Base-by-base conservation (phyloP, 1,284 basidiomycete species). In the Trametes hirsuta region DNA sequence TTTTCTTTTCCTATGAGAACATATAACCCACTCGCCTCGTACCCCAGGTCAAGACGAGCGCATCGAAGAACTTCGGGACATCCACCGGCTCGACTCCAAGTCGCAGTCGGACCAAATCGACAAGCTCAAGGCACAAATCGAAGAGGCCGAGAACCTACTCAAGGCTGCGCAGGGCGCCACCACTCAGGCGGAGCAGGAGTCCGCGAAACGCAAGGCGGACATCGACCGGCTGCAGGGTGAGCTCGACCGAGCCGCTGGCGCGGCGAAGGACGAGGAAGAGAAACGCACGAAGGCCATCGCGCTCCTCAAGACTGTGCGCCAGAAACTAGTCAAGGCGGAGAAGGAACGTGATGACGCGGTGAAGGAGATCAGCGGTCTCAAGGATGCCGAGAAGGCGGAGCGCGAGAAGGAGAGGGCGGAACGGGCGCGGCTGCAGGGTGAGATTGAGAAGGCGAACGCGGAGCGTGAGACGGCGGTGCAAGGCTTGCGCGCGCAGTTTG, bases 281-380 rank as follows among this genome's bases (percentile, higher is more conserved):
- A 97, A 97, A 74, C 86, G 95, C 12, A 84, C 87, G n/a, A 98
- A 97, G 71, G 94, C 95, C 0, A 90, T 97, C 62, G 89, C 87
- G 51, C 76, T 97, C 35, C 78, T 98, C 63, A 97, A 97, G 78
- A 91, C 94, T 1, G 92, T 97, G n/a, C 79, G 95, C 52, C 88
- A 93, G 74, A 97, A 97, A 74, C 78, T 95, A 21, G 91, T 96
- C 46, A 97, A 95, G 73, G 87, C 93, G 2, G 95, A 97, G 75
- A 94, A 94, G 77, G 95, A 97, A 35, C 87, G 86, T 69, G 95
- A 97, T 57, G 94, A 95, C 61, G 78, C 81, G 1, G 55, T 80
- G 55, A 88, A 85, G 69, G 89, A 92, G 62, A 65, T 79, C 24
- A 72, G 74, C 11, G 70, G 73, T 4, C 48, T 79, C 44, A 85